Conservation (phyloP, 306 rosid genomes). For the Cicer arietinum region DNA sequence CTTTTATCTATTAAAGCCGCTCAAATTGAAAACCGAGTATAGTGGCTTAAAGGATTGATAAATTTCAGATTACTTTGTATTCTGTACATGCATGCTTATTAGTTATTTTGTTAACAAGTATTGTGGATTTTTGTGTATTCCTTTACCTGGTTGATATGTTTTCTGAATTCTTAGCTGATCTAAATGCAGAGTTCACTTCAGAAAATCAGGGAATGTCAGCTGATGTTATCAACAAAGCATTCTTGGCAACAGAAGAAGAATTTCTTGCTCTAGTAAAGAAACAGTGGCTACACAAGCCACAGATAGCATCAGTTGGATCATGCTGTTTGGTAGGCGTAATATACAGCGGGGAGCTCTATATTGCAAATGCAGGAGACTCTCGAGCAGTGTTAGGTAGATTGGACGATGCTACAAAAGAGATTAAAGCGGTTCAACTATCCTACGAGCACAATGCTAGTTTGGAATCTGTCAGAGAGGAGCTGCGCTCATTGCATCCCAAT, state of each 20-base stretch:
- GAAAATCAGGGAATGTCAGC: constrained; percentile 83
- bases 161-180: constrained; percentile 61
- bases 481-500: constrained; percentile 79
- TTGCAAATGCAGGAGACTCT: constrained; percentile 98
- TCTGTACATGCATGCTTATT: neutral
- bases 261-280: constrained; percentile 75
- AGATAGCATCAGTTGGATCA: constrained; percentile 91
- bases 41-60: neutral
- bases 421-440: constrained; percentile 87
- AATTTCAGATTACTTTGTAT: constrained; percentile 5
- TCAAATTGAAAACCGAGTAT: neutral
- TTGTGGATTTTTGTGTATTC: neutral
- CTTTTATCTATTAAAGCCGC: neutral
- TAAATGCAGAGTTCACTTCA: constrained; percentile 75
- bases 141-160: constrained; percentile 24
- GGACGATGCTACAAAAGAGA: constrained; percentile 57
- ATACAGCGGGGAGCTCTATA: constrained; percentile 77
- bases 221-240: constrained; percentile 81
- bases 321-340: constrained; percentile 87
- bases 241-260: constrained; percentile 88
- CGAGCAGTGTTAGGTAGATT: constrained; percentile 85
- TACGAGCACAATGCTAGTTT: constrained; percentile 88
- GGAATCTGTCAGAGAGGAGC: constrained; percentile 86
- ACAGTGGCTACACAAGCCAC: constrained; percentile 80
- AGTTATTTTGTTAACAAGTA: constrained; percentile 21